Evolutionary conservation across 2,329 filamentous ascomycete genomes (phyloP), one percentile per base, ranked within the genome.

Genomic region (Hypocrella siamensis): DNA sequence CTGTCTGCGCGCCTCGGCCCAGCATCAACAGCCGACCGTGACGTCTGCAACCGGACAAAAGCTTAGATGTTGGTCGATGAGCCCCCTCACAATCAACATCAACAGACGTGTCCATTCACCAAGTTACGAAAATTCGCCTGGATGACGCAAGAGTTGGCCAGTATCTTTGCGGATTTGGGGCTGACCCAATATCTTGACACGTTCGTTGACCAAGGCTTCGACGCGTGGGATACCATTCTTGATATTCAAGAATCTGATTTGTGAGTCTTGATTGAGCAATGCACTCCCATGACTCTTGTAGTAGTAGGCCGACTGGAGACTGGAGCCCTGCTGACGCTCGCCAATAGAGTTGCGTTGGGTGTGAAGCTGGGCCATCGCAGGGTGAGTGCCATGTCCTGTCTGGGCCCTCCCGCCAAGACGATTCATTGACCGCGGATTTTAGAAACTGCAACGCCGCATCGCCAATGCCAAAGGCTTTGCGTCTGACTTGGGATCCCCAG

Each of bases 241-340:
- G 81, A 88, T 47, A 85, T 90, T 33, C 84, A 81, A 38, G 82
- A 88, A 53, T 80, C 79, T 17, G 82, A 90, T 46, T 63, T 90
- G 78, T 84, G 54, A 51, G 75, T 57, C 48, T 10, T 28, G 10
- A 21, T 4, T 17, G 21, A 22, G 12, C 8, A 22, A 22, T 22
- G 8, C 8, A 22, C 3, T 10, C 10, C 7, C n/a, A 7, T 10
- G 10, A 7, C 25, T 12, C 25, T 26, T 11, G 11, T 26, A 26
- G 15, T 12, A 26, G 1, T 26, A n/a, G n/a, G n/a, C n/a, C n/a
- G n/a, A n/a, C n/a, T n/a, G n/a, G n/a, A n/a, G n/a, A n/a, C n/a
- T n/a, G n/a, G n/a, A n/a, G n/a, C n/a, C n/a, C n/a, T n/a, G n/a
- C n/a, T n/a, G n/a, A n/a, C n/a, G n/a, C n/a, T 18, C 37, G 43